Percentiles rank a stretch among this genome's conserved stretches.
phyloP scores from a whole-genome alignment of 2,329 filamentous ascomycete genomes.

The Daldinia sp. region DNA sequence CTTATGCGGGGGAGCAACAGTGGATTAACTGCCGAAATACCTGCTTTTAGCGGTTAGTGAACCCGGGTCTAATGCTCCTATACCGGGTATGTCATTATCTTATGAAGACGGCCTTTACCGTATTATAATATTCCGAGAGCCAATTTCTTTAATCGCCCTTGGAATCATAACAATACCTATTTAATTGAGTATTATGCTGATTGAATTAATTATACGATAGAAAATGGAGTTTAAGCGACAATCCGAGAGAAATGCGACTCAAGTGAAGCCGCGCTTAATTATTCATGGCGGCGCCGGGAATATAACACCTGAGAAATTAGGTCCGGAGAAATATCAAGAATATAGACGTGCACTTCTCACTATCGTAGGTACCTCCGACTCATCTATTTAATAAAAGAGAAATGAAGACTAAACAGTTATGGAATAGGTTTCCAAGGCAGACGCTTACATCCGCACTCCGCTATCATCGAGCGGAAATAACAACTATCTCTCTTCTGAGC shows the following conservation, averaged over 20 bases:
- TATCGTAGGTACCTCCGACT: slow-evolving; percentile 63
- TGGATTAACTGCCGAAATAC: slow-evolving; percentile 12
- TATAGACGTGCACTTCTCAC: slow-evolving; percentile 71
- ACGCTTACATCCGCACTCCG: slow-evolving; percentile 61
- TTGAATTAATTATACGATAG: not conserved
- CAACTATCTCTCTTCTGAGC: slow-evolving; percentile 17
- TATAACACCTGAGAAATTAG: slow-evolving; percentile 70
- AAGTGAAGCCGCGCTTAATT: slow-evolving; percentile 69
- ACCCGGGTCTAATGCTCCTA: slow-evolving; percentile 26
- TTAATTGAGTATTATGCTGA: not conserved
- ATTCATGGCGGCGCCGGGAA: slow-evolving; percentile 81
- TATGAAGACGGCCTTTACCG: not conserved
- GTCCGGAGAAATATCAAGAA: slow-evolving; percentile 66
- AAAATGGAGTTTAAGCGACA: slow-evolving; percentile 59
- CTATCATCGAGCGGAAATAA: slow-evolving; percentile 17
- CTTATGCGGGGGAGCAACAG: slow-evolving; percentile 16
- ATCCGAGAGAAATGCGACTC: slow-evolving; percentile 27
- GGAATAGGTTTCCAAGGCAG: slow-evolving; percentile 57
- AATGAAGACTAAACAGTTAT: slow-evolving; percentile 41
- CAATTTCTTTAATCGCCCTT: not conserved
- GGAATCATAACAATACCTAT: not conserved
- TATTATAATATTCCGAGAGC: not conserved
- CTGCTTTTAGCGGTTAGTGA: slow-evolving; percentile 17
- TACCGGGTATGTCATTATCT: slow-evolving; percentile 4
- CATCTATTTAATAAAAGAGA: not conserved